These are phyloP conservation scores for Saccharomycopsis javanensis DNA, from an alignment of 805 yeast species.

Conservation along the genomic window DNA sequence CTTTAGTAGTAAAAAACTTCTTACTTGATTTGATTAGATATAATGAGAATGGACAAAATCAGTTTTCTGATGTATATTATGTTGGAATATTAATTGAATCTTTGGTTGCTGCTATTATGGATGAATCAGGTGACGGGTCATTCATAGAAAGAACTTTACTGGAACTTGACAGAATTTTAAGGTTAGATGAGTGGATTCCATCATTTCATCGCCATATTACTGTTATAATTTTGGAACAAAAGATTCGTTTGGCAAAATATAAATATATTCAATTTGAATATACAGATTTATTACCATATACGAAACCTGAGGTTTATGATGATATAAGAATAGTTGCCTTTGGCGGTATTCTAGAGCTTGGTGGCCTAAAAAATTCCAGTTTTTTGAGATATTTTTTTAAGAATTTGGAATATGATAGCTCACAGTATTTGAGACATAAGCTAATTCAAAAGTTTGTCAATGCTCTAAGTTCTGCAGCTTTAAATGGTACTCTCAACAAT, in stretches of 20 bases:
- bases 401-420: conserved; percentile 44
- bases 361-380: conserved; percentile 61
- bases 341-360: conserved; percentile 56
- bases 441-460: conserved; percentile 39
- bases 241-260: conserved; percentile 45
- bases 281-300: conserved; percentile 45
- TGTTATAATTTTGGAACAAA: conserved; percentile 46
- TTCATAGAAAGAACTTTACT: conserved; percentile 41
- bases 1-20: conserved; percentile 50
- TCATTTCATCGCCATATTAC: conserved; percentile 53
- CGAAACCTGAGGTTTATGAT: conserved; percentile 36
- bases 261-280: conserved; percentile 45
- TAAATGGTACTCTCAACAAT: conserved; percentile 47
- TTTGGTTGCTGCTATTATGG: conserved; percentile 31
- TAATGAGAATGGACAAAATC: conserved; percentile 77
- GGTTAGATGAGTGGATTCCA: conserved; percentile 82
- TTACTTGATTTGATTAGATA: conserved; percentile 64
- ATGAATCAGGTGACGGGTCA: conserved; percentile 25
- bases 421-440: conserved; percentile 41
- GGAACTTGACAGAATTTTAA: conserved; percentile 65
- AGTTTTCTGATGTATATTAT: conserved; percentile 64
- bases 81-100: conserved; percentile 47
- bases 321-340: conserved; percentile 61
- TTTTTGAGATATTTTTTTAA: conserved; percentile 56
- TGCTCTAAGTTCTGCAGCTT: conserved; percentile 57